Base-by-base conservation (phyloP, 352 stramenopile genomes). In the Phytophthora tubulina region DNA sequence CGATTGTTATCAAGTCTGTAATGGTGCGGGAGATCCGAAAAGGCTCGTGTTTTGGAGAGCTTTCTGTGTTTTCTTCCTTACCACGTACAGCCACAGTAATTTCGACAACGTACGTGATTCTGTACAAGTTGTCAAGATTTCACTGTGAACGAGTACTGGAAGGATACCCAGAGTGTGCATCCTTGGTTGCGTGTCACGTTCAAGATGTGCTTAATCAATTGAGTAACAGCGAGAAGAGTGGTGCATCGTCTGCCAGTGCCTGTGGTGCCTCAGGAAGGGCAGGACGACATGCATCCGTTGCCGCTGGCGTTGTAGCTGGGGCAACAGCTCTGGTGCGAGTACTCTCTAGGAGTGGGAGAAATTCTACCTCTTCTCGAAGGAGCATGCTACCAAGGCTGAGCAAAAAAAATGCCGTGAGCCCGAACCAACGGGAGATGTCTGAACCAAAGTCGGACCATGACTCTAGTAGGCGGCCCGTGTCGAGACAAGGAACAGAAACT, bases 1-100 rank as follows among this genome's bases (percentile, higher is more conserved):
- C 84, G 6, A 79, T 93, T 6, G 70, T 92, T 21, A 75, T 93
- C 35, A 80, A 78, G 0, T 75, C 78, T 0, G 73, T 84, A 2
- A 93, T 80, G 10, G 82, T 94, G 0, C 84, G 87, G 3, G 87
- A 94, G 53, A 75, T 94, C 30, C 79, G 87, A 0, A 92, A 94
- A 55, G 80, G 80, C 15, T 76, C 75, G 8, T 94, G 79, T 50
- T 88, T 94, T 56, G 87, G 87, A 2, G 87, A 94, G 32, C 55
- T 94, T 4, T 92, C 87, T 0, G 75, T 94, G 3, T 92, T 94
- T 41, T 82, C 80, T 2, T 79, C 80, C 14, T 78, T 75, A 45
- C 77, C 76, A 14, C 75, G 87, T 21, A 82, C 85, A 6, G 85
- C 87, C 10, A 91, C 84, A 0, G 75, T 92, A 10, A 55, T 86